phyloP scores from a whole-genome alignment of 345 rosid genomes.

The Moricandia arvensis region DNA sequence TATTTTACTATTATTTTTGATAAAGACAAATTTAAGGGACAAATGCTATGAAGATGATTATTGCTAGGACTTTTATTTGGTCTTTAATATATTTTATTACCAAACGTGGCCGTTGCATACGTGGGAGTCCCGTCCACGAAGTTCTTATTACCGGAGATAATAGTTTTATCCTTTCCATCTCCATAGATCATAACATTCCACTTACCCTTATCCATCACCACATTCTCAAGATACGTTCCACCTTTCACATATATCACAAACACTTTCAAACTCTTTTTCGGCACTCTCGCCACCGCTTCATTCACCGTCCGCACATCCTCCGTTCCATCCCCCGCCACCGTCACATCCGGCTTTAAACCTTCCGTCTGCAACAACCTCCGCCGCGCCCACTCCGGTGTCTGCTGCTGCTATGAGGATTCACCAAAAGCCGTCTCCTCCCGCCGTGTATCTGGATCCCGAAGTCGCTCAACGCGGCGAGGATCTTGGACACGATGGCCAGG shows the following conservation, averaged over 20 bases:
- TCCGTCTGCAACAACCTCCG: conserved; percentile 63
- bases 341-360: conserved; percentile 39
- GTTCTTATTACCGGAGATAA: conserved; percentile 59
- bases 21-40: too few species aligned
- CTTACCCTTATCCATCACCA: conserved; percentile 59
- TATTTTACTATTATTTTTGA: too few species aligned
- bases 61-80: too few species aligned
- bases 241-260: conserved; percentile 66
- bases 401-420: neutral
- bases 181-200: conserved; percentile 94
- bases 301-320: conserved; percentile 52
- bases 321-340: conserved; percentile 68
- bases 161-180: conserved; percentile 57
- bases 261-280: conserved; percentile 54
- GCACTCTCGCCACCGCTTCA: conserved; percentile 54
- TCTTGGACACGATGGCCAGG: conserved; percentile 65
- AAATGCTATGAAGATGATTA: too few species aligned
- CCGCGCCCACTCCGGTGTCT: conserved; percentile 59
- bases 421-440: conserved; percentile 44
- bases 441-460: conserved; percentile 61
- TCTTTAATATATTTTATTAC: too few species aligned
- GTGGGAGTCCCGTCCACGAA: conserved; percentile 78
- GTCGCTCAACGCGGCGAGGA: conserved; percentile 46
- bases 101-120: conserved; percentile 71
- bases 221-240: conserved; percentile 67